These are phyloP conservation scores for Boletus rubroflammeus DNA, from an alignment of 768 basidiomycete genomes.

Conservation along the genomic window DNA sequence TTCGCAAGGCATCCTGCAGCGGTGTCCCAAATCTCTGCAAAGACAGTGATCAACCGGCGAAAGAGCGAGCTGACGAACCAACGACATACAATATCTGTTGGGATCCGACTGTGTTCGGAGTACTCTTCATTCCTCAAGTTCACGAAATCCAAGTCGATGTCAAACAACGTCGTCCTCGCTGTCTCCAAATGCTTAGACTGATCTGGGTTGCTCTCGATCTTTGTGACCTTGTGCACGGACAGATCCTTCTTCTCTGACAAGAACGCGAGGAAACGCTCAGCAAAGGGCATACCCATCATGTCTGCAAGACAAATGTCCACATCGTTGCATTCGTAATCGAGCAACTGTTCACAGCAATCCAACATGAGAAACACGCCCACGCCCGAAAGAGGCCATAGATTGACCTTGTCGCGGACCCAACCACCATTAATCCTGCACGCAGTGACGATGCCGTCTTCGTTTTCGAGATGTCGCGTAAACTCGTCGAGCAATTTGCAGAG, in stretches of 20 bases:
- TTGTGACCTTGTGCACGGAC: conserved; percentile 56
- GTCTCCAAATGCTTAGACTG: conserved; percentile 99
- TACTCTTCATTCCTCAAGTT: conserved; percentile 93
- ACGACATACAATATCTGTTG: conserved; percentile 71
- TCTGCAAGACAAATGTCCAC: conserved; percentile 88
- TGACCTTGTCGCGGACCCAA: conserved; percentile 98
- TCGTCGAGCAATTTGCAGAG: conserved; percentile 80
- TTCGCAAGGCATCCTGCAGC: conserved; percentile 80
- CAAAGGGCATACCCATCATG: conserved; percentile 90
- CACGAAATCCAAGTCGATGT: conserved; percentile 86
- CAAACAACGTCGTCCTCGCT: conserved; percentile 77
- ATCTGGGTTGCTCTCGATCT: conserved; percentile 90
- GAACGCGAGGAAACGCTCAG: conserved; percentile 69
- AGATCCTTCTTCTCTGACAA: conserved; percentile 28
- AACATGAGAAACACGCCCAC: conserved; percentile 12
- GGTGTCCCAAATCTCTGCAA: conserved; percentile 87
- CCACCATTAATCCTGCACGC: conserved; percentile 93
- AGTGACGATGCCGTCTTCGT: conserved; percentile 49
- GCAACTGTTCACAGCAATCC: conserved; percentile 48
- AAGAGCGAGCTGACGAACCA: background rate
- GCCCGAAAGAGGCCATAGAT: conserved; percentile 15
- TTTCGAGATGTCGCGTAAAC: conserved; percentile 57
- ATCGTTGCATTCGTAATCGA: conserved; percentile 80
- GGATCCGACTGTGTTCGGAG: conserved; percentile 82
- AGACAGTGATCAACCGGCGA: background rate